Base-by-base conservation (phyloP, 176 grass and related monocot genomes). In the Bolboschoenus planiculmis region DNA sequence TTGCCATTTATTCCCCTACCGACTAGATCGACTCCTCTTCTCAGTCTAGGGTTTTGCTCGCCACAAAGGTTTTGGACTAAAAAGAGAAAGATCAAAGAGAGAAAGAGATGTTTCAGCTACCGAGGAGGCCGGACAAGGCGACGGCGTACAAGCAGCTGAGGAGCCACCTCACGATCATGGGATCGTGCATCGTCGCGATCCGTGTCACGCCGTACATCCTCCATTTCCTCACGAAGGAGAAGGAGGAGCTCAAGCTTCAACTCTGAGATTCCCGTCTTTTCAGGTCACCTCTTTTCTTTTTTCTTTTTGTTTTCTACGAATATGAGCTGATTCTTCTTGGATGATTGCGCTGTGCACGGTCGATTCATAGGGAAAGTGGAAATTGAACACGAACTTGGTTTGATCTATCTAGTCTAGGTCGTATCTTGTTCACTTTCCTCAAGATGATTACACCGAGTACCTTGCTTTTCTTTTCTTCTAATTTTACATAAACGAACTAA, bases 181-280 rank as follows among this genome's bases (percentile, higher is more conserved):
- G 76, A 4, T 61, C 65, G 13, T 90, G 77, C 26, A 30, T 87
- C 42, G 55, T 44, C 44, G 85, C 78, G 30, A 82, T 90, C 56
- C 89, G 89, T 78, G 66, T 67, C 85, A 53, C 85, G 37, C 85
- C 89, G 1, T 90, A 90, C 82, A 60, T 85, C 64, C 82, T 90
- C 85, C 89, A 87, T 51, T 85, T 82, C 65, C 89, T 90, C 44
- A 37, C 82, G 63, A 48, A 50, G 27, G 89, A 90, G 77, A 87
- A 85, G 31, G 89, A 87, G 65, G 89, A 90, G 63, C 85, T 90
- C 82, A 87, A 90, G 85, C 85, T 90, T 75, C 81, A 90, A 53
- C 57, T 90, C 64, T 90, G 76, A 90, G n/a, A n/a, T n/a, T 48
- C 21, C 23, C 53, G 40, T 55, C 58, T 63, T 46, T 46, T 18